These are phyloP conservation scores for Populus trichocarpa DNA, from an alignment of 441 rosid genomes.

Conservation along the genomic window DNA sequence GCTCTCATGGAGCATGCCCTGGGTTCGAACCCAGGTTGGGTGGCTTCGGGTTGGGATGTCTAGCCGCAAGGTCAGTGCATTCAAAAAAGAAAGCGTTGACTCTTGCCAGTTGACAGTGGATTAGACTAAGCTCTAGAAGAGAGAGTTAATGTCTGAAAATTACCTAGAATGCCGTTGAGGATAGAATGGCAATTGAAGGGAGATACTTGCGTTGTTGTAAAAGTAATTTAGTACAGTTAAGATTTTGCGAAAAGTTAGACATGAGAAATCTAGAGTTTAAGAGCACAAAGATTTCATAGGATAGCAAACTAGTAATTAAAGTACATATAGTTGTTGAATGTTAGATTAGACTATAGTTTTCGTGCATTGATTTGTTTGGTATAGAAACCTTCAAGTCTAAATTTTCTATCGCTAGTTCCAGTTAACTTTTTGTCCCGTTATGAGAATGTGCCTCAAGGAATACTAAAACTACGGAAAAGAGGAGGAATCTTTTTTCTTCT, in stretches of 20 bases:
- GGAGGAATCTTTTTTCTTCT: neutral
- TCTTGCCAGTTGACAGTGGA: neutral
- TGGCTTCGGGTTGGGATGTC: no score
- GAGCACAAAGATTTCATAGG: neutral
- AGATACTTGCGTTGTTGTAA: neutral
- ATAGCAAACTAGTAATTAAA: conserved; percentile 8
- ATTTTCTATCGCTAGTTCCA: conserved; percentile 9
- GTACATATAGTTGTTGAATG: conserved; percentile 18
- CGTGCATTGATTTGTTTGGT: conserved; percentile 4
- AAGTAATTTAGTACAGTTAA: neutral
- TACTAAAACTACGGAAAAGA: neutral
- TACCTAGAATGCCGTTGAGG: neutral
- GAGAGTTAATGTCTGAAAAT: neutral
- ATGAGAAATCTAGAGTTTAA: neutral
- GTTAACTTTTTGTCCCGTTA: conserved; percentile 21
- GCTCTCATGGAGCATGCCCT: no score
- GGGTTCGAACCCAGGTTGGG: no score
- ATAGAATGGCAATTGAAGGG: neutral
- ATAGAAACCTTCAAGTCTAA: conserved; percentile 10
- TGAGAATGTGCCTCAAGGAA: conserved; percentile 15
- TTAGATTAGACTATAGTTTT: conserved; percentile 13
- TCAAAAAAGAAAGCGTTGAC: neutral
- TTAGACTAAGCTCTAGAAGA: neutral
- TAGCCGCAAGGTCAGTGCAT: no score
- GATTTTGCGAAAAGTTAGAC: conserved; percentile 4